A percentile compares a stretch with the other conserved stretches of the same genome.
These are phyloP conservation scores for Ogataea ganodermae DNA, from an alignment of 805 yeast species.

Conservation along the genomic window DNA sequence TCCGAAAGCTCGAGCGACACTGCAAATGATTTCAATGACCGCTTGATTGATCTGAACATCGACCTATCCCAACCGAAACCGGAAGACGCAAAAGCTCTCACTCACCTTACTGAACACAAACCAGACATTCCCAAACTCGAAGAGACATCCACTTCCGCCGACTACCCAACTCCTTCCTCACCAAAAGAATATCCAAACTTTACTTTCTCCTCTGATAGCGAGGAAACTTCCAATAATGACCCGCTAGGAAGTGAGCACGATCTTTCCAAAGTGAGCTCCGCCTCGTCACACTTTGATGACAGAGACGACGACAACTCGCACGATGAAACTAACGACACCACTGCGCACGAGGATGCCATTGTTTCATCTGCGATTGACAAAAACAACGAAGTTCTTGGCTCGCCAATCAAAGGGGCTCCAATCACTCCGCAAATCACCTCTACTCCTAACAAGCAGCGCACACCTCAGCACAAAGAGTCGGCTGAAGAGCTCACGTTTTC, in stretches of 20 bases:
- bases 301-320: slow-evolving; percentile 8
- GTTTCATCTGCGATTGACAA: neutral
- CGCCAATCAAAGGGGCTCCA: neutral
- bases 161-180: neutral
- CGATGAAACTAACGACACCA: slow-evolving; percentile 14
- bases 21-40: slow-evolving; percentile 12
- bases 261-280: slow-evolving; percentile 2
- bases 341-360: slow-evolving; percentile 6
- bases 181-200: neutral
- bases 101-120: neutral
- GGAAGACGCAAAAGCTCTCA: neutral
- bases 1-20: neutral
- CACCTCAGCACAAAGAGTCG: neutral
- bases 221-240: neutral
- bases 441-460: slow-evolving; percentile 10
- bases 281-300: slow-evolving; percentile 3
- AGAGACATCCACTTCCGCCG: neutral
- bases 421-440: slow-evolving; percentile 10
- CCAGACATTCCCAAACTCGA: neutral
- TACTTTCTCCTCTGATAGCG: slow-evolving; percentile 1
- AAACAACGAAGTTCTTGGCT: slow-evolving; percentile 6
- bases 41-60: slow-evolving; percentile 14
- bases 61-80: slow-evolving; percentile 7
- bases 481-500: slow-evolving; percentile 21
- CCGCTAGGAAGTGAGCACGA: neutral